Evolutionary conservation across 2,329 filamentous ascomycete genomes (phyloP), one percentile per base, ranked within the genome.

Genomic region (Colletotrichum sp.): DNA sequence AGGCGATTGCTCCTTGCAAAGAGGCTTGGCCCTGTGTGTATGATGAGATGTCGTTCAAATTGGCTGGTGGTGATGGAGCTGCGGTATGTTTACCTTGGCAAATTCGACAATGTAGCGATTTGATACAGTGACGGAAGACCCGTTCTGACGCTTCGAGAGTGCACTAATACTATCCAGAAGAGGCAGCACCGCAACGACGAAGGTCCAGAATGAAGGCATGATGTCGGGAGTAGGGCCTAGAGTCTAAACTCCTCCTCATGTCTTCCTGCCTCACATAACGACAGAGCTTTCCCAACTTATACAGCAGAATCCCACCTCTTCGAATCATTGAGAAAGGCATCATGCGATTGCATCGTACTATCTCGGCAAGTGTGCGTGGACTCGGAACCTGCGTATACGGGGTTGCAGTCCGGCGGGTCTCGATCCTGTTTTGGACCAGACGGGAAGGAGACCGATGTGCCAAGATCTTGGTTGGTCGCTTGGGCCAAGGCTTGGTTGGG

Each of bases 61-160:
- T 3, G 7, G 5, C 5, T 18, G 16, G 16, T 5, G 36, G 4
- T 2, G 7, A 18, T 0, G 36, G 16, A 39, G 10, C 5, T 14
- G 5, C 6, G 21, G 61, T 7, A 0, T 8, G 26, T 63, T 39
- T 43, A 77, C 76, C 14, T 24, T 10, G n/a, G 70, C 39, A 4
- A 68, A 77, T 39, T 77, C 76, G 26, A 77, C 48, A 7, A 77
- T 77, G 48, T 71, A 77, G n/a, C 70, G 52, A 55, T 71, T 74
- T 1, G 76, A 28, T 1, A 14, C 63, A 4, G 36, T 21, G 7
- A 32, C 30, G 14, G 18, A n/a, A 21, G 36, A 48, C 24, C 24
- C 63, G 2, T 66, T 32, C 2, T 66, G 63, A 0, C 60, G 60
- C 0, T n/a, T 18, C 4, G 60, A 63, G 21, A 36, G 9, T 3